Evolutionary conservation across 768 basidiomycete genomes (phyloP).

Genomic region (Serendipita sp.): DNA sequence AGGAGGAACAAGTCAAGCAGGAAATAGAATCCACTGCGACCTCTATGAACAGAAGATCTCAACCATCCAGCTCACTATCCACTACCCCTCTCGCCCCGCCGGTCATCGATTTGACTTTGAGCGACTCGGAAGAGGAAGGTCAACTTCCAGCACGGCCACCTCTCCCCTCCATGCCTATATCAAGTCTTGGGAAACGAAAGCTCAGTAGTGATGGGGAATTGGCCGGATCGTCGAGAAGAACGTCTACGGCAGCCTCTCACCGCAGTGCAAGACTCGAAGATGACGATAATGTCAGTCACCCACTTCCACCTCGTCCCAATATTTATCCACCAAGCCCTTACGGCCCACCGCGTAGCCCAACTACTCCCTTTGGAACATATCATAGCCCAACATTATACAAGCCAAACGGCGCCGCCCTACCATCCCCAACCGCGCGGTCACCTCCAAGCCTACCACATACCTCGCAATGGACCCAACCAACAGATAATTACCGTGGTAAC

Average conservation of each 20-base stretch:
- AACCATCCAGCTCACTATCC: slow-evolving; percentile 5
- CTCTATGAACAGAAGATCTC: neutral
- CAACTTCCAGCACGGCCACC: slow-evolving; percentile 13
- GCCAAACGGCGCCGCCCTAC: neutral
- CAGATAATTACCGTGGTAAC: no score
- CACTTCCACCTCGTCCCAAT: neutral
- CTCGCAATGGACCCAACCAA: neutral
- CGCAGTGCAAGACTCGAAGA: neutral
- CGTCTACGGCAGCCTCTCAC: neutral
- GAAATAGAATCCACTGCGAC: slow-evolving; percentile 26
- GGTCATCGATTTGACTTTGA: slow-evolving; percentile 71
- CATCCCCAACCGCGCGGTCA: neutral
- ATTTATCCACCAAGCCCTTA: neutral
- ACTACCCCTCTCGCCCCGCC: slow-evolving; percentile 19
- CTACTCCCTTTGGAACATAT: neutral
- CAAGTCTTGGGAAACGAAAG: neutral
- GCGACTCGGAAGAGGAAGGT: slow-evolving; percentile 56
- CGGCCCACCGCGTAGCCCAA: neutral
- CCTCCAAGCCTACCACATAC: neutral
- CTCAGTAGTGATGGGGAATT: slow-evolving; percentile 1
- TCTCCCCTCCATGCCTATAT: neutral
- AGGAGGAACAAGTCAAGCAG: slow-evolving; percentile 59
- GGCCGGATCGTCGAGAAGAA: neutral
- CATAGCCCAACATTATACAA: neutral
- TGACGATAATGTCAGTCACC: neutral